phyloP scores from a whole-genome alignment of 495 filamentous ascomycete genomes.

The Podospora tetraspora region DNA sequence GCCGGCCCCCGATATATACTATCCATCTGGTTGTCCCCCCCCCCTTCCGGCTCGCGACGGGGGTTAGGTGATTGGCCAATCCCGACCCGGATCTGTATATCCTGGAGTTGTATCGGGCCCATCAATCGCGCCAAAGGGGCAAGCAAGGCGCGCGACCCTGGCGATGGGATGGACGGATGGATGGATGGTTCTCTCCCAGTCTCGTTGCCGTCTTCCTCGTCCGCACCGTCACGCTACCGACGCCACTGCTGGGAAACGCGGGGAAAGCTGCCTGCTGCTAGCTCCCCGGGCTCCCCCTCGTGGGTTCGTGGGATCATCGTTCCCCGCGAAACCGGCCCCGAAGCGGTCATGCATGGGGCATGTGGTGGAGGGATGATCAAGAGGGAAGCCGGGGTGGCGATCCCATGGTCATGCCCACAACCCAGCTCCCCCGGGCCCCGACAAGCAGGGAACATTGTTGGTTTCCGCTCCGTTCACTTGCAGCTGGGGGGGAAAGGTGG shows the following conservation, averaged over 20 bases:
- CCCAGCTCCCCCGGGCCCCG: neutral
- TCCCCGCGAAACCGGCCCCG: neutral
- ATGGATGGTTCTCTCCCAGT: neutral
- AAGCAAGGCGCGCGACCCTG: neutral
- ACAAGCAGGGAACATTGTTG: neutral
- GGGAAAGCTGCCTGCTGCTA: neutral
- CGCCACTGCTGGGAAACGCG: neutral
- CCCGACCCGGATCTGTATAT: neutral
- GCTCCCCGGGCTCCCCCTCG: too few species aligned
- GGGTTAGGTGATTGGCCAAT: neutral
- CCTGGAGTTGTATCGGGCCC: neutral
- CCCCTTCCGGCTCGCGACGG: neutral
- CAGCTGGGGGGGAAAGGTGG: neutral
- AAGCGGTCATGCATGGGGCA: neutral
- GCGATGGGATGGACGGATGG: neutral
- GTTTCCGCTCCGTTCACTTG: neutral
- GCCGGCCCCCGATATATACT: neutral
- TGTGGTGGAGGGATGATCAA: neutral
- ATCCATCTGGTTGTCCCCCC: neutral
- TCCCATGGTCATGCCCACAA: neutral
- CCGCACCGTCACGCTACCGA: neutral
- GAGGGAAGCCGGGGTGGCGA: neutral
- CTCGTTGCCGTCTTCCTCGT: neutral
- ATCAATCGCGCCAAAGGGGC: too few species aligned
- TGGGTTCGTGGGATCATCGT: neutral